Evolutionary conservation across 2,329 filamentous ascomycete species (phyloP), one percentile per base, ranked within the genome.

Genomic region (Tolypocladium guangdongense): DNA sequence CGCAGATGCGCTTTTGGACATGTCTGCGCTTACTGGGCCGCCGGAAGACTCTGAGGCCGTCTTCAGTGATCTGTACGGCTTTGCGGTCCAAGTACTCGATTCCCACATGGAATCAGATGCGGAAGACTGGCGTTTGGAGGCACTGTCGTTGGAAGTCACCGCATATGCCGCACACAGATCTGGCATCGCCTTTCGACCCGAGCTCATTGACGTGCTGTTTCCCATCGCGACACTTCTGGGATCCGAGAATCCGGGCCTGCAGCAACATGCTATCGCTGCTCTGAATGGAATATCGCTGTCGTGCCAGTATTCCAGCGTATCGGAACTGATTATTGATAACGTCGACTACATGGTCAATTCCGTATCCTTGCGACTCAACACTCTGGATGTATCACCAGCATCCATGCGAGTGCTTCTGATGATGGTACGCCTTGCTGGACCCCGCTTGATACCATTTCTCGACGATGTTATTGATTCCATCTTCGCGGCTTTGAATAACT

Each of bases 311-410:
- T 57, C 65, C 0, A 84, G 78, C 60, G 86, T 92, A 5, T 86
- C 86, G 30, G 83, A 88, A 18, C 74, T 99, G 58, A 85, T 99
- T 39, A 81, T 97, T 32, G 83, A 87, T 51, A 99, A 99, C 56
- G 91, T 90, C 18, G 93, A 99, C 68, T 99, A 99, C 66, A 87
- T 99, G 70, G 86, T 97, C 56, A 97, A 97, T 64, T 89, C 93
- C 0, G 83, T 99, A 18, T 89, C 88, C 0, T 71, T 97, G 56
- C 88, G 90, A 57, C 78, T 99, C 8, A 96, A 96, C 62, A 89
- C 88, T 0, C 89, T 96, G 58, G 90, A 96, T 58, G 86, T 97
- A 51, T 92, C 90, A 0, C 91, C 92, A 1, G 88, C 95, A 57
- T 90, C 90, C 3, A 90, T 91, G 3, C 87, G 92, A 60, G 93